These are phyloP conservation scores for Isochrysis galbana DNA, from an alignment of 78 protist genomes.

Conservation along the genomic window DNA sequence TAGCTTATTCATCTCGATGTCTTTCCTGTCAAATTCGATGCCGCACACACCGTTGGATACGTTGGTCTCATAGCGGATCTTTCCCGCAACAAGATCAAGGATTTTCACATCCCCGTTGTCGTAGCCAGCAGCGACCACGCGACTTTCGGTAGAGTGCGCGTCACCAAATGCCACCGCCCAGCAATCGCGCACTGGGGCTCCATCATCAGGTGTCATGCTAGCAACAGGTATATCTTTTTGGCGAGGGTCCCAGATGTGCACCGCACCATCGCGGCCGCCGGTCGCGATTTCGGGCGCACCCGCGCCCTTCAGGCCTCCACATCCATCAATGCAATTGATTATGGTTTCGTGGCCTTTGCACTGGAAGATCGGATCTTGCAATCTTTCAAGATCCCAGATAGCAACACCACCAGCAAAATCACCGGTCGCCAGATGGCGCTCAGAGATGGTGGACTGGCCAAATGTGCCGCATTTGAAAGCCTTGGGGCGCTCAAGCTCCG, in stretches of 20 bases:
- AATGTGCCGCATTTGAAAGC: slow-evolving; percentile 77
- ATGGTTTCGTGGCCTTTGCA: slow-evolving; percentile 43
- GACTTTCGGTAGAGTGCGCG: not conserved
- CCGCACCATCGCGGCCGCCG: slow-evolving; percentile 68
- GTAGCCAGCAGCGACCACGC: slow-evolving; percentile 34
- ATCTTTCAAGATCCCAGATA: slow-evolving; percentile 62
- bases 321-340: slow-evolving; percentile 71
- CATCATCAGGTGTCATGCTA: slow-evolving; percentile 45
- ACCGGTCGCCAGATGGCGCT: slow-evolving; percentile 69
- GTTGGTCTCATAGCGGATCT: slow-evolving; percentile 62
- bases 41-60: slow-evolving; percentile 66
- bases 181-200: slow-evolving; percentile 61
- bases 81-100: slow-evolving; percentile 58
- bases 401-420: slow-evolving; percentile 60
- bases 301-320: slow-evolving; percentile 51
- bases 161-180: slow-evolving; percentile 79
- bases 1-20: slow-evolving; percentile 71
- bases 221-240: slow-evolving; percentile 61
- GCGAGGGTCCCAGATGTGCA: slow-evolving; percentile 73
- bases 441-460: slow-evolving; percentile 35
- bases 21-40: slow-evolving; percentile 70
- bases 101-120: slow-evolving; percentile 86
- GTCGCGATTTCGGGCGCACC: slow-evolving; percentile 84
- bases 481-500: not conserved
- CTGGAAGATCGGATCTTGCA: slow-evolving; percentile 6